Conservation (phyloP, 352 stramenopile species). For the Globisporangium camurandrum region DNA sequence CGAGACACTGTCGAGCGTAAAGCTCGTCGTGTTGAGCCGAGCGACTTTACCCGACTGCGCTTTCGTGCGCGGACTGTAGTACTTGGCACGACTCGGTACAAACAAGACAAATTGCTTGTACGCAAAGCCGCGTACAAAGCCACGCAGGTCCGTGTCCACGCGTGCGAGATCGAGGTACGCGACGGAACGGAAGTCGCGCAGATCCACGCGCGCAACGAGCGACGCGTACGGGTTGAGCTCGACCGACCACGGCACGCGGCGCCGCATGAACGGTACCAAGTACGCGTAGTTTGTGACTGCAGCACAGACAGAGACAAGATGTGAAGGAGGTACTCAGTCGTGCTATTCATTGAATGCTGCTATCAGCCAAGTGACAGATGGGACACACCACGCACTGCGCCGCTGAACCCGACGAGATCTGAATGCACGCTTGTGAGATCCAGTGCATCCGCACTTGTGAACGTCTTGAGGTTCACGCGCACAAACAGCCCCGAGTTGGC, state of each 20-base stretch:
- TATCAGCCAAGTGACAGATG: neutral
- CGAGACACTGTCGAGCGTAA: conserved; percentile 32
- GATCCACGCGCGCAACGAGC: conserved; percentile 46
- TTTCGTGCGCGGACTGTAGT: conserved; percentile 16
- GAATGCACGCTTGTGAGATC: conserved; percentile 40
- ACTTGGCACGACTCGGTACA: conserved; percentile 38
- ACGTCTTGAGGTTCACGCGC: conserved; percentile 44
- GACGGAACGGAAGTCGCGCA: conserved; percentile 53
- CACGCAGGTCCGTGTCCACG: conserved; percentile 40
- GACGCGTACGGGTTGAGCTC: conserved; percentile 58
- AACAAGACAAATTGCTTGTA: conserved; percentile 72
- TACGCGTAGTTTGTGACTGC: conserved; percentile 62
- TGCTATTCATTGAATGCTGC: neutral
- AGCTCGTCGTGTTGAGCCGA: conserved; percentile 65
- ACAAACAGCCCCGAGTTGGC: conserved; percentile 56
- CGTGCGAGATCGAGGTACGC: conserved; percentile 40
- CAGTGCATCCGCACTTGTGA: conserved; percentile 30
- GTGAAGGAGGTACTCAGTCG: too few species aligned
- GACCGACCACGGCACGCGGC: conserved; percentile 21
- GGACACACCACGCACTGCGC: conserved; percentile 33
- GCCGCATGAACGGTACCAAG: conserved; percentile 65
- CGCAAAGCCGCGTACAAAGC: conserved; percentile 62
- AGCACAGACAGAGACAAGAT: neutral
- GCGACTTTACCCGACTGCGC: conserved; percentile 59
- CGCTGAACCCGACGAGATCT: conserved; percentile 60